phyloP scores from a whole-genome alignment of 2,329 filamentous ascomycete species.

The Sporothrix humicola region DNA sequence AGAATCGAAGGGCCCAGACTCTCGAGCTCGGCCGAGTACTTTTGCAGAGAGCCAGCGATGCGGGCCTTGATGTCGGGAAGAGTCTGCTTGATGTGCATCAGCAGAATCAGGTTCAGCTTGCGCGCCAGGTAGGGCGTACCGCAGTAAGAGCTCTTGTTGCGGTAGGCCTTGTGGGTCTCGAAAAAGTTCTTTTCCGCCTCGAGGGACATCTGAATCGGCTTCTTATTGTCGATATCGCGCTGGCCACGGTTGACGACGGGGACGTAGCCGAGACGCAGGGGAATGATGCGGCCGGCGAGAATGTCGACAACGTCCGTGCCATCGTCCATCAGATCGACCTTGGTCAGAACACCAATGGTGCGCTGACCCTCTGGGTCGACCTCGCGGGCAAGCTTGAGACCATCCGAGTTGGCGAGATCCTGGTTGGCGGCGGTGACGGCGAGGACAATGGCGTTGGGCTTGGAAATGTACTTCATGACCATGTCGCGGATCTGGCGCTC shows the following conservation, averaged over 20 bases:
- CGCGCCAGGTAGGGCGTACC: constrained; percentile 95
- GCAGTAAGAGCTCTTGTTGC: constrained; percentile 98
- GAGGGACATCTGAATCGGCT: constrained; percentile 86
- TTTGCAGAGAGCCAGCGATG: constrained; percentile 90
- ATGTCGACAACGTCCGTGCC: constrained; percentile 98
- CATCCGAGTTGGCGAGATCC: constrained; percentile 97
- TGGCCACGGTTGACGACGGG: constrained; percentile 98
- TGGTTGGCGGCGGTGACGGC: constrained; percentile 97
- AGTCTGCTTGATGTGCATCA: constrained; percentile 99
- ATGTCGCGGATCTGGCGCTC: constrained; percentile 97
- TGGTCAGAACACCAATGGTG: constrained; percentile 96
- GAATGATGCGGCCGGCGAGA: constrained; percentile 95
- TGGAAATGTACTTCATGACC: constrained; percentile 97
- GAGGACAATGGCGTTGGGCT: constrained; percentile 97
- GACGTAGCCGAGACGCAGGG: constrained; percentile 87
- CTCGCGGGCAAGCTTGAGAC: constrained; percentile 93
- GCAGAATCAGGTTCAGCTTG: constrained; percentile 96
- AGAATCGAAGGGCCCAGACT: constrained; percentile 91
- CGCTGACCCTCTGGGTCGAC: constrained; percentile 92
- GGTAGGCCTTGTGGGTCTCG: constrained; percentile 97
- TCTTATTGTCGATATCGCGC: constrained; percentile 98
- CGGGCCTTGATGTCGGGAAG: constrained; percentile 97
- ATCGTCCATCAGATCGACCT: constrained; percentile 97
- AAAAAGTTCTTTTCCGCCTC: constrained; percentile 97
- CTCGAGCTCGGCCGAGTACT: constrained; percentile 82